These are phyloP conservation scores for Aspergillus ellipticus DNA, from an alignment of 495 filamentous ascomycete species.

Conservation along the genomic window DNA sequence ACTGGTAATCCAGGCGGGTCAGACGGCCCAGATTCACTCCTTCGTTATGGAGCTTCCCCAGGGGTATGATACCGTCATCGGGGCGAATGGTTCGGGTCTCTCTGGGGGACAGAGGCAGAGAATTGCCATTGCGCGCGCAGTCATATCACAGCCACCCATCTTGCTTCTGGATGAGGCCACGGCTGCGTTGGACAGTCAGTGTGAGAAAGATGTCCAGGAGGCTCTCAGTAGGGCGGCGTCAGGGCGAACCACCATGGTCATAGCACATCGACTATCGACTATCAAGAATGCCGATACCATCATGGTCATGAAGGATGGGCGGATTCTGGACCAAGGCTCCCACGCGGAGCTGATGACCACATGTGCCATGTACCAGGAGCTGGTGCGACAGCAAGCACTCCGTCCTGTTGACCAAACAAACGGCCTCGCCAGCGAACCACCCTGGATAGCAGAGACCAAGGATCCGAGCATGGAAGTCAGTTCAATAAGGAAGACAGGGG, in stretches of 20 bases:
- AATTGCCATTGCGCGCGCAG: slow-evolving; percentile 58
- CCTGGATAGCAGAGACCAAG: neutral
- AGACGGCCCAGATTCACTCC: slow-evolving; percentile 52
- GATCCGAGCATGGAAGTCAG: neutral
- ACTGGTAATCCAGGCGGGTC: slow-evolving; percentile 29
- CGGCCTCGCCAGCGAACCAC: neutral
- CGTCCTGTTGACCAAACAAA: slow-evolving; percentile 1
- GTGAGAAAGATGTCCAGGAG: slow-evolving; percentile 68
- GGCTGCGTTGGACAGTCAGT: slow-evolving; percentile 52
- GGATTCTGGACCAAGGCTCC: slow-evolving; percentile 31
- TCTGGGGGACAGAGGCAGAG: slow-evolving; percentile 68
- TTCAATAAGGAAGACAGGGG: too few species aligned
- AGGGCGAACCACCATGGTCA: slow-evolving; percentile 37
- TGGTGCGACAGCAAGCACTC: slow-evolving; percentile 18
- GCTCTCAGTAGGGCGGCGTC: slow-evolving; percentile 46
- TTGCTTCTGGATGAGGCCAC: slow-evolving; percentile 56
- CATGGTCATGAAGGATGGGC: slow-evolving; percentile 30
- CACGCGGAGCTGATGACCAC: slow-evolving; percentile 35
- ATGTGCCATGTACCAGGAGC: slow-evolving; percentile 9
- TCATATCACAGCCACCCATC: slow-evolving; percentile 52
- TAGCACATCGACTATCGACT: slow-evolving; percentile 50
- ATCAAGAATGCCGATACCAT: slow-evolving; percentile 38
- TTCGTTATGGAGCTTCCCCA: slow-evolving; percentile 48
- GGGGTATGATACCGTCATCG: slow-evolving; percentile 54
- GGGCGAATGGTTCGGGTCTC: slow-evolving; percentile 54